Conservation (phyloP, 139 green algal species). For the Closterium sp. region DNA sequence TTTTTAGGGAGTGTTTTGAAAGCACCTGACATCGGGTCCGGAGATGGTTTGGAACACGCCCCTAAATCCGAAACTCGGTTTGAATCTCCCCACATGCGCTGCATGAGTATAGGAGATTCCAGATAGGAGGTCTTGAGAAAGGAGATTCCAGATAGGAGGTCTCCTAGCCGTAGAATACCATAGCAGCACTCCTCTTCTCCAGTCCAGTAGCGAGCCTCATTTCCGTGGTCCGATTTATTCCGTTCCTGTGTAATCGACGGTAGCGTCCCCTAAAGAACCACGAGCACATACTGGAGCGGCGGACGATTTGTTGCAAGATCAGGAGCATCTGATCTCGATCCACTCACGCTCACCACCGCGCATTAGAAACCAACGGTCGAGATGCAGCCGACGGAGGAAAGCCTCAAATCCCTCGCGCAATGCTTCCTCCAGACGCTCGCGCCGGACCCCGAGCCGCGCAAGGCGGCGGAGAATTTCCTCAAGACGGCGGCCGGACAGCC, state of each 20-base stretch:
- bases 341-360: not conserved
- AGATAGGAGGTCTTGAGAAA: too few species aligned
- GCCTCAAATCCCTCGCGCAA: slow-evolving; percentile 11
- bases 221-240: not conserved
- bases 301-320: not conserved
- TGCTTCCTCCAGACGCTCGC: slow-evolving; percentile 64
- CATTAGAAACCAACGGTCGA: not conserved
- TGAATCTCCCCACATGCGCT: too few species aligned
- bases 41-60: too few species aligned
- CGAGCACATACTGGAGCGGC: not conserved
- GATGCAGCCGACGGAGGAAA: slow-evolving; percentile 30
- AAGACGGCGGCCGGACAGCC: slow-evolving; percentile 65
- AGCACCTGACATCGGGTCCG: too few species aligned
- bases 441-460: slow-evolving; percentile 68
- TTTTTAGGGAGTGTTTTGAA: too few species aligned
- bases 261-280: not conserved
- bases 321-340: not conserved
- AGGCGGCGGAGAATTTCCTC: slow-evolving; percentile 75
- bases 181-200: not conserved
- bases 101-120: too few species aligned
- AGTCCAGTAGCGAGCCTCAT: not conserved
- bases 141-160: not conserved
- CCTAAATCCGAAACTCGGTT: too few species aligned
- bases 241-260: not conserved
- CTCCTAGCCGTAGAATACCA: not conserved